A percentile compares a stretch with the other conserved stretches of the same genome.
phyloP scores from a whole-genome alignment of 2,329 filamentous ascomycete genomes.

The Aureobasidium sp. region DNA sequence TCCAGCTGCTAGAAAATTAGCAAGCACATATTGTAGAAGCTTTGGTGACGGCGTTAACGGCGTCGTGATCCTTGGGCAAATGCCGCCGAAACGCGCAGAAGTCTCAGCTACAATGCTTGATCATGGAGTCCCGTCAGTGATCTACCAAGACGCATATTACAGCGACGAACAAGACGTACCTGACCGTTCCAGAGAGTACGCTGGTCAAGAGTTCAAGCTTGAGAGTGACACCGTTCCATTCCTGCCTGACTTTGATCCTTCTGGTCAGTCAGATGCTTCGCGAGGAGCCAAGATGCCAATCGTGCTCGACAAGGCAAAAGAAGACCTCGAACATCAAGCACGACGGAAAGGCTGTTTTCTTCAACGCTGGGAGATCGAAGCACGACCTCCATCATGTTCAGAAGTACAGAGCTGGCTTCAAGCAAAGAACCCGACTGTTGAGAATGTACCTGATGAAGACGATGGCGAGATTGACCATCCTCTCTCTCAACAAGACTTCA shows the following conservation, averaged over 20 bases:
- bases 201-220: conserved; percentile 85
- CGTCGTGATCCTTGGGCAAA: conserved; percentile 38
- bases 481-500: conserved; percentile 28
- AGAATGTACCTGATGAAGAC: conserved; percentile 24
- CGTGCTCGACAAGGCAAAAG: conserved; percentile 55
- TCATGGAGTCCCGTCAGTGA: conserved; percentile 68
- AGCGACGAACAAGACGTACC: conserved; percentile 87
- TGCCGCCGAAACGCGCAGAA: conserved; percentile 50
- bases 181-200: conserved; percentile 81
- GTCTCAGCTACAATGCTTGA: conserved; percentile 63
- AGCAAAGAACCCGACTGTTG: conserved; percentile 31
- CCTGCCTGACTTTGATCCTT: conserved; percentile 78
- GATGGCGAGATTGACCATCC: conserved; percentile 34
- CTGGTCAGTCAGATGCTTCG: conserved; percentile 61
- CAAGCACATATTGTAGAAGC: neutral
- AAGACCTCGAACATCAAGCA: conserved; percentile 57
- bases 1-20: conserved; percentile 5
- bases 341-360: conserved; percentile 67
- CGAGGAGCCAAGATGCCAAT: conserved; percentile 58
- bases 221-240: conserved; percentile 80
- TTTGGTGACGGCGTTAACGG: conserved; percentile 7
- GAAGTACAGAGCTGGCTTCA: conserved; percentile 78
- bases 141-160: conserved; percentile 91
- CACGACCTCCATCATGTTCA: conserved; percentile 71
- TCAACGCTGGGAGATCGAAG: conserved; percentile 80